Base-by-base conservation (phyloP, 495 filamentous ascomycete species). In the Parmelia sp. region DNA sequence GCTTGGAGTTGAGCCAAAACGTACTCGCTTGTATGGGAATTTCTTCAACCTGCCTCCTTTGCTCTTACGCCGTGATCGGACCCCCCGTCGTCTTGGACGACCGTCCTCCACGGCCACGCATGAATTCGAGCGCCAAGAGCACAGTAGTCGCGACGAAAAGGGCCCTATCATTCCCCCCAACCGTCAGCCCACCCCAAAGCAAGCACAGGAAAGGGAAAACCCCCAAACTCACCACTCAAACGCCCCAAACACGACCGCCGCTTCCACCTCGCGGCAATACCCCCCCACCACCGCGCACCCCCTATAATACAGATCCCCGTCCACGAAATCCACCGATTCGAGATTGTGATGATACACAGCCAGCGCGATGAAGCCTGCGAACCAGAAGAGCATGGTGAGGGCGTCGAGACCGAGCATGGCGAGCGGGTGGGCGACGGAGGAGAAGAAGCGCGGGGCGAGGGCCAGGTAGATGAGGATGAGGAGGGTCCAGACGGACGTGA, bases 371-470 rank as follows among this genome's bases (percentile, higher is more conserved):
- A 90, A 88, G 29, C 90, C 90, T 0, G 87, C 85, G 72, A 96
- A 91, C 91, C 91, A 95, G 79, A 93, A 94, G 35, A 94, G 80
- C 81, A 86, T 88, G 19, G 91, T 93, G 21, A 94, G 58, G 51
- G 77, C 76, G 66, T 92, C 88, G 44, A 88, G 76, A 25, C 69
- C 86, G 15, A 89, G 76, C 6, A 91, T 59, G 12, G 56, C 57
- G 29, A 84, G 78, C 17, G 78, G 81, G 73, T 90, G 84, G 60
- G 83, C 82, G 15, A 85, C 61, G 49, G 73, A 75, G 4, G 86
- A 78, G 70, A 84, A 79, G 72, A 82, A 84, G n/a, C 80, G 73
- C 0, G 89, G 89, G 4, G 81, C 78, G 6, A 91, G 56, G 62
- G 80, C 78, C 59, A 94, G 79, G 74, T 88, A 92, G 42, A 78